These are phyloP conservation scores for Penicillium sp. DNA, from an alignment of 2,329 filamentous ascomycete species.

Conservation along the genomic window DNA sequence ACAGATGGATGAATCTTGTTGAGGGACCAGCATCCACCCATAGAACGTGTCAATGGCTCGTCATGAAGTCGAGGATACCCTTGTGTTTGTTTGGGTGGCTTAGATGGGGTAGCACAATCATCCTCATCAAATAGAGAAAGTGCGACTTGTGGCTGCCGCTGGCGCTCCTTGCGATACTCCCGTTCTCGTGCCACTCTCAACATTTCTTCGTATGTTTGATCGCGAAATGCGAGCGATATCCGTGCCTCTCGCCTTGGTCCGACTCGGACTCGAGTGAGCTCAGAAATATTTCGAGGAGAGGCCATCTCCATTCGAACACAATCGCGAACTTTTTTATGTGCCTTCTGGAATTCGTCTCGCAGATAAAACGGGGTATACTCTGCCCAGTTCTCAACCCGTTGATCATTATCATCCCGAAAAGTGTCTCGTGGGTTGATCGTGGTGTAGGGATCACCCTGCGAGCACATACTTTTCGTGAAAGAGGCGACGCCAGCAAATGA, in stretches of 20 bases:
- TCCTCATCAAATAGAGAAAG: background rate
- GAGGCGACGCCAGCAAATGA: background rate
- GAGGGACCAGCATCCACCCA: slow-evolving; percentile 12
- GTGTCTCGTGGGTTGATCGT: background rate
- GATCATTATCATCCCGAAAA: background rate
- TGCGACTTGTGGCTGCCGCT: background rate
- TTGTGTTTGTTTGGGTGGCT: background rate
- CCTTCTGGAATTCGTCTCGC: background rate
- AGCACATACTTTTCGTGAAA: background rate
- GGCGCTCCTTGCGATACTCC: background rate
- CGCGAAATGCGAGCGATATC: background rate
- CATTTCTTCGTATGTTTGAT: background rate
- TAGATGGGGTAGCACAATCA: slow-evolving; percentile 1
- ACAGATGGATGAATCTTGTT: background rate
- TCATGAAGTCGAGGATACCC: background rate
- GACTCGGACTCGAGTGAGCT: background rate
- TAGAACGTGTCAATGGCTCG: slow-evolving; percentile 1
- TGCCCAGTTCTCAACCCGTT: background rate
- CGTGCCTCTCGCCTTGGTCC: background rate
- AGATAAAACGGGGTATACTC: background rate
- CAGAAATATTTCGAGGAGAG: background rate
- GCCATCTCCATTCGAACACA: background rate
- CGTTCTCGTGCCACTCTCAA: background rate
- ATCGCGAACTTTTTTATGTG: background rate
- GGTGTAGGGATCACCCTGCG: background rate